These are phyloP conservation scores for Pyricularia sp. DNA, from an alignment of 2,329 filamentous ascomycete species.

Conservation along the genomic window DNA sequence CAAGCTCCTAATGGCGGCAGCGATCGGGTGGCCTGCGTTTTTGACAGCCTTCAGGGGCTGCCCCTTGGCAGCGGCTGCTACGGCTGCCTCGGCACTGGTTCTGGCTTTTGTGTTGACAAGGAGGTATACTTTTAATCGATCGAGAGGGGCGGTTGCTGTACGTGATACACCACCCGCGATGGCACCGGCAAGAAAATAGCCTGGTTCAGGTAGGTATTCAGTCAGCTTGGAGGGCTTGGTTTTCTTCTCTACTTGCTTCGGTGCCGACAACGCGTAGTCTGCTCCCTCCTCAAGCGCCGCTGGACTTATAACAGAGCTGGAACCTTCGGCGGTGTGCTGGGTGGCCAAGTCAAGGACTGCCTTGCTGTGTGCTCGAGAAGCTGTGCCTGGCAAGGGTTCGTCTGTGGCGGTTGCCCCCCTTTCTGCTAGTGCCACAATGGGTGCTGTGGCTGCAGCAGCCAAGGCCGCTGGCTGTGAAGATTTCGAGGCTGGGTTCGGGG, in stretches of 20 bases:
- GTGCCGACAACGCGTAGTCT: conserved; percentile 3
- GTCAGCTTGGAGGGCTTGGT: conserved; percentile 46
- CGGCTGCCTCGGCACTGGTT: conserved; percentile 47
- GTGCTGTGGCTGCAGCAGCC: neutral
- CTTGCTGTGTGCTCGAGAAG: neutral
- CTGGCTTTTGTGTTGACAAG: conserved; percentile 75
- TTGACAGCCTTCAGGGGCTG: conserved; percentile 54
- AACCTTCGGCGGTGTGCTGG: conserved; percentile 7
- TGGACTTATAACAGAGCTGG: conserved; percentile 18
- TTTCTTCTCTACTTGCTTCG: conserved; percentile 9
- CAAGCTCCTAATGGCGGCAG: conserved; percentile 65
- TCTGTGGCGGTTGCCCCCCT: neutral
- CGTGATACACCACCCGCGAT: conserved; percentile 90
- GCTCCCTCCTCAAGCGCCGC: conserved; percentile 12
- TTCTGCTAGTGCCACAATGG: neutral
- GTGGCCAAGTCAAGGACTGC: conserved; percentile 6
- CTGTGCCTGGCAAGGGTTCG: neutral
- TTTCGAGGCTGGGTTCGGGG: neutral
- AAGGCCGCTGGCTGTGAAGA: neutral
- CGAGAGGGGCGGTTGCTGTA: conserved; percentile 90
- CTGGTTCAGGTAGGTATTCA: conserved; percentile 72
- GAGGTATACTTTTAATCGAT: conserved; percentile 93
- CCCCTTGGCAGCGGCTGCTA: conserved; percentile 45
- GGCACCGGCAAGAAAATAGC: conserved; percentile 95
- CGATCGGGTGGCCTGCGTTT: conserved; percentile 59